Conservation (phyloP, 768 basidiomycete species). For the Pisolithus tinctorius region DNA sequence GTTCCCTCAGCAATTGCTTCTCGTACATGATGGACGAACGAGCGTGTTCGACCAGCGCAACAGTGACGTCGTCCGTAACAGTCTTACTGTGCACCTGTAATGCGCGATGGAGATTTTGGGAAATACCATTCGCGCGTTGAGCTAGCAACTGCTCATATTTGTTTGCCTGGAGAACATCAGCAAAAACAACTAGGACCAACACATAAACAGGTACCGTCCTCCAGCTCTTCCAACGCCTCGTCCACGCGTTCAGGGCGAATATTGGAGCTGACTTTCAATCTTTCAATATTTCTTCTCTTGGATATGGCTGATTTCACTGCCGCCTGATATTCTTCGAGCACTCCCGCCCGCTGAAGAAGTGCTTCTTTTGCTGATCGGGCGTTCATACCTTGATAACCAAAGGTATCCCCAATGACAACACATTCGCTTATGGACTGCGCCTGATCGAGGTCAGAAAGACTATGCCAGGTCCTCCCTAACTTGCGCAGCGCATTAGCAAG, state of each 20-base stretch:
- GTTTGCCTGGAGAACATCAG: conserved; percentile 55
- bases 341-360: conserved; percentile 78
- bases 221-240: conserved; percentile 87
- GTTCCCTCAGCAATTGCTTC: conserved; percentile 77
- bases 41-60: conserved; percentile 88
- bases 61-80: conserved; percentile 86
- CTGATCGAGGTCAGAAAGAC: conserved; percentile 79
- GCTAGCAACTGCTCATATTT: conserved; percentile 84
- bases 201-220: conserved; percentile 57
- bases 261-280: conserved; percentile 77
- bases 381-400: conserved; percentile 95
- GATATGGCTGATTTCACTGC: conserved; percentile 92
- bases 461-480: conserved; percentile 82
- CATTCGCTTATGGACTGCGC: conserved; percentile 93
- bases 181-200: conserved; percentile 2
- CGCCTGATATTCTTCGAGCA: conserved; percentile 89
- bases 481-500: conserved; percentile 80
- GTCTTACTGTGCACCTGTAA: conserved; percentile 78
- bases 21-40: conserved; percentile 91
- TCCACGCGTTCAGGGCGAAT: conserved; percentile 84
- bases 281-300: conserved; percentile 87
- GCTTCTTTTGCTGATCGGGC: conserved; percentile 97
- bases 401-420: conserved; percentile 90
- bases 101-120: conserved; percentile 85
- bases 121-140: conserved; percentile 86